Evolutionary conservation across 2,329 filamentous ascomycete genomes (phyloP), one percentile per base, ranked within the genome.

Genomic region (Clonostachys sp.): DNA sequence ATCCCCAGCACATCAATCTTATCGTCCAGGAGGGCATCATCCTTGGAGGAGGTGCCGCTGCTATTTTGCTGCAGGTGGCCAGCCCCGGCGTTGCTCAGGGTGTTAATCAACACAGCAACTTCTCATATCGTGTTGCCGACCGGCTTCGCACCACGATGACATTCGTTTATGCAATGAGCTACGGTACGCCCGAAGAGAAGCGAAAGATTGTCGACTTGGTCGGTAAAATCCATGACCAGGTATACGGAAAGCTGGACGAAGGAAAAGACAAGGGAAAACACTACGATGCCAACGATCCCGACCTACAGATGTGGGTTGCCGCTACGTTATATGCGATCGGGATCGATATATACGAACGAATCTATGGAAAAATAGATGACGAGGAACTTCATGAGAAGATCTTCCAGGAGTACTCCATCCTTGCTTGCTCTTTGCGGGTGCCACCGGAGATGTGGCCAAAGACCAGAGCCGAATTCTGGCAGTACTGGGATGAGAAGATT

Each of bases 81-180:
- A 58, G 63, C 42, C 59, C 66, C 2, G 62, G 61, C 16, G 61
- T 67, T 9, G 64, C 54, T 8, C 58, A 60, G 14, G 64, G 64
- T n/a, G 64, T 68, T 18, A 56, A 66, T 50, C 51, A 62, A 45
- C 61, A 67, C 50, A 64, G 61, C 57, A 66, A 66, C 50, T 67
- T 67, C 44, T 56, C 59, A 17, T 61, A 61, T 49, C 55, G 63
- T 5, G 61, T 61, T 3, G 42, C 58, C 12, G 63, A 67, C 47
- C 58, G 62, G 14, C 61, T 68, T 8, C 60, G 61, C 5, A 63
- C 63, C 0, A 66, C 61, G 10, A 65, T 66, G 63, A 65, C 62
- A 13, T 68, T 61, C 48, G 55, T 68, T 34, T 67, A 66, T 48
- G 63, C 61, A 49, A 65, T 68, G 56, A 51, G 55, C 3, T 66